Evolutionary conservation across 805 yeast species (phyloP).

Genomic region (Starmerella roubikii): DNA sequence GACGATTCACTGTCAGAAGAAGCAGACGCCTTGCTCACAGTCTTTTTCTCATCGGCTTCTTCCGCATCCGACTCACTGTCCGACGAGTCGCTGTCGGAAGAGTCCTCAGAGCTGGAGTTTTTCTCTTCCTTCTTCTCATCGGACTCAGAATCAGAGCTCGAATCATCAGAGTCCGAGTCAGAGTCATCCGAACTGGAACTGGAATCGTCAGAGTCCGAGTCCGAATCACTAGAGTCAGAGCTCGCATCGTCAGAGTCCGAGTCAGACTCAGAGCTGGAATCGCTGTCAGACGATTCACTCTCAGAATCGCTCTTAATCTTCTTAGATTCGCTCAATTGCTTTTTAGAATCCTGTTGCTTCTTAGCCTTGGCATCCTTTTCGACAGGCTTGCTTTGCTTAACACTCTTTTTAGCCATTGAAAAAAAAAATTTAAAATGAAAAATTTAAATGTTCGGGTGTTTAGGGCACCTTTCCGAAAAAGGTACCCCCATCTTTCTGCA

Average conservation of each 20-base stretch:
- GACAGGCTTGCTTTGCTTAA: slow-evolving; percentile 10
- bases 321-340: slow-evolving; percentile 7
- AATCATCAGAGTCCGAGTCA: slow-evolving; percentile 5
- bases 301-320: slow-evolving; percentile 14
- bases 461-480: neutral
- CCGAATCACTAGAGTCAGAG: slow-evolving; percentile 20
- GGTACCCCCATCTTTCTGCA: neutral
- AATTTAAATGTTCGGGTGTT: neutral
- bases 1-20: too few species aligned
- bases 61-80: neutral
- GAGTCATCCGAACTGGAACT: slow-evolving; percentile 13
- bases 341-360: slow-evolving; percentile 4
- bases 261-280: slow-evolving; percentile 23
- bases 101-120: slow-evolving; percentile 4
- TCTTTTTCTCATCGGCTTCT: too few species aligned
- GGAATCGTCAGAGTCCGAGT: slow-evolving; percentile 15
- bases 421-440: neutral
- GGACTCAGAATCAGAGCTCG: slow-evolving; percentile 17
- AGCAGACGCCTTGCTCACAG: too few species aligned
- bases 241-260: slow-evolving; percentile 22
- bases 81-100: slow-evolving; percentile 1
- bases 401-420: slow-evolving; percentile 12
- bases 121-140: slow-evolving; percentile 19
- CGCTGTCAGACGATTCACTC: slow-evolving; percentile 25
- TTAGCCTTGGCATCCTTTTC: slow-evolving; percentile 6